Evolutionary conservation across 768 basidiomycete genomes (phyloP).

Genomic region (Mycena maculata): DNA sequence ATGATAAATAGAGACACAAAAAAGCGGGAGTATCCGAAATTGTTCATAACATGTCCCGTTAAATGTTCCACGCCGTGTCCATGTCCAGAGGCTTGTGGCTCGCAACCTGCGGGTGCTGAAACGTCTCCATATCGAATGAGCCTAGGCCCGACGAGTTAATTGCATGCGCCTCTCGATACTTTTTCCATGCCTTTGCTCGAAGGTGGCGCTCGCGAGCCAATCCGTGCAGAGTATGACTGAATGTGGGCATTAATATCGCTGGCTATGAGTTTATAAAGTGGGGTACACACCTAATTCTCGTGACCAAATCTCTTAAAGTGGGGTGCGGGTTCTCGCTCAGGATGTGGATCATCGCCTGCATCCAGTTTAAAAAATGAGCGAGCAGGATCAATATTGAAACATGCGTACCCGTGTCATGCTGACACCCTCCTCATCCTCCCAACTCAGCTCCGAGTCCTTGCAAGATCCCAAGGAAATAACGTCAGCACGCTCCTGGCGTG

Average conservation of each 20-base stretch:
- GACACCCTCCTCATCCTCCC: constrained; percentile 29
- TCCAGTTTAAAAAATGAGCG: not conserved
- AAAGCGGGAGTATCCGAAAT: too few species aligned
- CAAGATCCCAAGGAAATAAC: constrained; percentile 31
- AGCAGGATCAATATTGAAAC: too few species aligned
- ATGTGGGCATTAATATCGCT: not conserved
- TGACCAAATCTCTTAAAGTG: constrained; percentile 25
- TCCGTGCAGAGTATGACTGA: constrained; percentile 28
- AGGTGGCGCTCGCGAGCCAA: constrained; percentile 17
- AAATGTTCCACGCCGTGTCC: constrained; percentile 20
- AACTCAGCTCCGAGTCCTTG: constrained; percentile 34
- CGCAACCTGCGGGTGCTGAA: constrained; percentile 32
- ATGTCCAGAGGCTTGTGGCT: constrained; percentile 30
- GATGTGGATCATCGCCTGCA: constrained; percentile 28
- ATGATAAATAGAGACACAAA: too few species aligned
- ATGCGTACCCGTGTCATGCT: constrained; percentile 32
- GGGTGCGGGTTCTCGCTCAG: constrained; percentile 22
- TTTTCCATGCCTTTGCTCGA: constrained; percentile 6
- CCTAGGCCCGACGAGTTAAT: constrained; percentile 8
- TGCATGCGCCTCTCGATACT: constrained; percentile 12
- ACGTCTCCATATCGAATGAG: constrained; percentile 27
- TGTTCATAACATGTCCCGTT: too few species aligned
- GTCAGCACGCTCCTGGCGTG: not conserved
- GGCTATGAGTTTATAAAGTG: not conserved
- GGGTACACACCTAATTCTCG: constrained; percentile 22